Evolutionary conservation across 768 basidiomycete species (phyloP).

Genomic region (Russula sp.): DNA sequence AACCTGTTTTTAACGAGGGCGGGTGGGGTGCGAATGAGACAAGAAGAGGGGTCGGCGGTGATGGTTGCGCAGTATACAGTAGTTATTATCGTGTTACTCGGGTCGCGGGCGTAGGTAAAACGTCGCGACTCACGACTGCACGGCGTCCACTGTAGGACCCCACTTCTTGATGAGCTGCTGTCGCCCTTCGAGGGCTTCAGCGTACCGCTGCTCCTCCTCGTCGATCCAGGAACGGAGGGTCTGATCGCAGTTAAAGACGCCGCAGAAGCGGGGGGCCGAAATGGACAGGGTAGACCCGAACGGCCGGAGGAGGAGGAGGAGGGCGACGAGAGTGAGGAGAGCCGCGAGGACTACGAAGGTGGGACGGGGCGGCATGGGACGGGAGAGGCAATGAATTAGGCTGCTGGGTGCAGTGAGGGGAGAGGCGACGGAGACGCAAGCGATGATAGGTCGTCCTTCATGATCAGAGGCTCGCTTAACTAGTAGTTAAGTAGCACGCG

Average conservation of each 20-base stretch:
- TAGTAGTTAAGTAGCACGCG: no score
- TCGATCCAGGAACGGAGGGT: background rate
- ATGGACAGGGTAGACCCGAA: background rate
- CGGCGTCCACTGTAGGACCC: background rate
- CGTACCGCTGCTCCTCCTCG: background rate
- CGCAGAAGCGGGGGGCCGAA: background rate
- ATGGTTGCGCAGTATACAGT: no score
- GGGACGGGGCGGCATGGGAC: background rate
- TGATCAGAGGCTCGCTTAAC: no score
- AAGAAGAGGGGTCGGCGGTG: no score
- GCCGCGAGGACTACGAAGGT: background rate
- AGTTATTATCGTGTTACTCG: no score
- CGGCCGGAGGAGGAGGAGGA: background rate
- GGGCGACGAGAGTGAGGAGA: background rate
- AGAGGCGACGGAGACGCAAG: no score
- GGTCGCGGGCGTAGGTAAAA: background rate
- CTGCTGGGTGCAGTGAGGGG: no score
- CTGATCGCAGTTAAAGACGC: background rate
- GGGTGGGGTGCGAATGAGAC: no score
- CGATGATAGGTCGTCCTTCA: no score
- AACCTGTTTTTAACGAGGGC: background rate
- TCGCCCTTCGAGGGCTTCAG: background rate
- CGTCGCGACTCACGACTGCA: background rate
- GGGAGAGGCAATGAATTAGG: no score
- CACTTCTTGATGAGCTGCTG: background rate